Percentiles rank a stretch among this genome's conserved stretches.
Conservation (phyloP, 176 grass and related monocot genomes). For the Eleusine coracana region DNA sequence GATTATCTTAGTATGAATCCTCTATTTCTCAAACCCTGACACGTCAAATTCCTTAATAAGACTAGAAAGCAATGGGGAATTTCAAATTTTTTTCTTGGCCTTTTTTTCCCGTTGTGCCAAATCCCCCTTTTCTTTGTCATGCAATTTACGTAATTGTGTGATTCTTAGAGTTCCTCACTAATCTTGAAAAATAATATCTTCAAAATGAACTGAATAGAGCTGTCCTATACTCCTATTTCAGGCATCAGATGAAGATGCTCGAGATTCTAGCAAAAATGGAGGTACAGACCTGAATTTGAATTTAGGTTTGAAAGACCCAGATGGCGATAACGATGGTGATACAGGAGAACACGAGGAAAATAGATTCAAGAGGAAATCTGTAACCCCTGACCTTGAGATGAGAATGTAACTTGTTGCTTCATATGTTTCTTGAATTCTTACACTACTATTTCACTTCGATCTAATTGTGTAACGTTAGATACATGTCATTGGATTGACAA, state of each 20-base stretch:
- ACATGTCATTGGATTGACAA: conserved; percentile 18
- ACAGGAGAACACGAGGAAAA: conserved; percentile 43
- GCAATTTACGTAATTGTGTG: neutral
- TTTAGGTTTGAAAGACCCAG: conserved; percentile 60
- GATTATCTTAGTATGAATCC: too few relatives aligned
- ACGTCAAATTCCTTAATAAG: too few relatives aligned
- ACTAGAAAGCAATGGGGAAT: too few relatives aligned
- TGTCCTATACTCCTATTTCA: conserved; percentile 37
- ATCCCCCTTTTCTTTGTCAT: neutral
- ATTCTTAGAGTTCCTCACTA: neutral
- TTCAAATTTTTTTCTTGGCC: too few relatives aligned
- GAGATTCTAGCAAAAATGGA: conserved; percentile 44
- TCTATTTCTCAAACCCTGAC: too few relatives aligned
- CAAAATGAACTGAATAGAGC: neutral
- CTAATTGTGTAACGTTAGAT: conserved; percentile 28
- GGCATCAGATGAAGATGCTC: conserved; percentile 56
- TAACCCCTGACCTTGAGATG: conserved; percentile 64
- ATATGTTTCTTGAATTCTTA: conserved; percentile 38
- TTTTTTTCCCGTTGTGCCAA: neutral
- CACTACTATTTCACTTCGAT: conserved; percentile 24
- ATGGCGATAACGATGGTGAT: conserved; percentile 52
- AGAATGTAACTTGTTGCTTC: conserved; percentile 47
- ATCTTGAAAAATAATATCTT: neutral
- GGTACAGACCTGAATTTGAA: conserved; percentile 72
- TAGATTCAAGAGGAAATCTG: conserved; percentile 61